A percentile compares a stretch with the other conserved stretches of the same genome.
These are phyloP conservation scores for Mortierella sp. DNA, from an alignment of 371 early-diverging fungal genomes.

Conservation along the genomic window DNA sequence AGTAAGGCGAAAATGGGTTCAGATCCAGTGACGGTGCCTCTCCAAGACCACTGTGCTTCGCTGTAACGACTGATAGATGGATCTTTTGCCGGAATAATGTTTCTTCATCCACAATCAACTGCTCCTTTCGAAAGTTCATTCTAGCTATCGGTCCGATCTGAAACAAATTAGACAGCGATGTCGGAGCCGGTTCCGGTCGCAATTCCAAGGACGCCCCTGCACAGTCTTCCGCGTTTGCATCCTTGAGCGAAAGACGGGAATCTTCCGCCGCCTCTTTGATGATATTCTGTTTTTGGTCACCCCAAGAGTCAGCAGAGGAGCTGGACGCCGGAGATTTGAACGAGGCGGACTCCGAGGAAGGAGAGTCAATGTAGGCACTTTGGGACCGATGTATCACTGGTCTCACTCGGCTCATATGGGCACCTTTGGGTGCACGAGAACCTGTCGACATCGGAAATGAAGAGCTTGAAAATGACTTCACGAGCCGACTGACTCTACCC, in stretches of 20 bases:
- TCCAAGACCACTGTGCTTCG: neutral
- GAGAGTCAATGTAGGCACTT: conserved; percentile 17
- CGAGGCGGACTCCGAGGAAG: conserved; percentile 14
- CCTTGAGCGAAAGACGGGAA: neutral
- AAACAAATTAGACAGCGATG: neutral
- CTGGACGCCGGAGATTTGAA: conserved; percentile 6
- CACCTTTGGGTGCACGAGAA: neutral
- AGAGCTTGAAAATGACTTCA: conserved; percentile 24
- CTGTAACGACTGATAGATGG: conserved; percentile 10
- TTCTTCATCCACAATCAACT: neutral
- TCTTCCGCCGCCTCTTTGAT: neutral
- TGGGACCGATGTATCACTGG: conserved; percentile 8
- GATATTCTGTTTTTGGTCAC: neutral
- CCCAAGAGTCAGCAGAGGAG: conserved; percentile 9
- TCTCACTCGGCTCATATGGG: neutral
- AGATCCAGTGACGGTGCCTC: conserved; percentile 29
- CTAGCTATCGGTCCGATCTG: conserved; percentile 42
- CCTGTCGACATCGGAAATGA: conserved; percentile 11
- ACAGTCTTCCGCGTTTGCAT: neutral
- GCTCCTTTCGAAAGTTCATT: conserved; percentile 33
- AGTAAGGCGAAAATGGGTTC: conserved; percentile 37
- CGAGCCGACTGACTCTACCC: conserved; percentile 16
- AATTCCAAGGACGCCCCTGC: neutral
- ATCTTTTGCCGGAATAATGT: neutral
- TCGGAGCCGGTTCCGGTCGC: neutral